Conservation (phyloP, 2,329 filamentous ascomycete genomes). For the Aurifilum marmelostoma region DNA sequence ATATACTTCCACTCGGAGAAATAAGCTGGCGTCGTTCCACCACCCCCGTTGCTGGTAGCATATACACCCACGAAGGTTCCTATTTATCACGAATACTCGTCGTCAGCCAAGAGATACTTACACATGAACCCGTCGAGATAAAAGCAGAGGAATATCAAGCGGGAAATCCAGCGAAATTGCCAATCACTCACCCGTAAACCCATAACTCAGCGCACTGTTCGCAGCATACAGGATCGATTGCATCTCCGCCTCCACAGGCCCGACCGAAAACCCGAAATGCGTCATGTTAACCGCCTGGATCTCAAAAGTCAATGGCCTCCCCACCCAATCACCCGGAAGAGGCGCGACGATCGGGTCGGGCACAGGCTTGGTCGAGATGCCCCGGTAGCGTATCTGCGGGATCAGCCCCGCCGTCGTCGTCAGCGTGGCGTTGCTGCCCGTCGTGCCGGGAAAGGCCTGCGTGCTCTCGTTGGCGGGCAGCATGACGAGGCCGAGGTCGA, state of each 20-base stretch:
- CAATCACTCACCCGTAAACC: slow-evolving; percentile 43
- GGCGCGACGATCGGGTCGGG: slow-evolving; percentile 42
- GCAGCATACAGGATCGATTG: slow-evolving; percentile 39
- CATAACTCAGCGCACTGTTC: slow-evolving; percentile 45
- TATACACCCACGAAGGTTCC: slow-evolving; percentile 56
- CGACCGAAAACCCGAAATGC: slow-evolving; percentile 47
- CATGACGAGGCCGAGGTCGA: slow-evolving; percentile 49
- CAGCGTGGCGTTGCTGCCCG: slow-evolving; percentile 8
- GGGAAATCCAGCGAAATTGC: too few species aligned
- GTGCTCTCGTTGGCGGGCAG: slow-evolving; percentile 38
- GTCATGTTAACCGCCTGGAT: slow-evolving; percentile 50
- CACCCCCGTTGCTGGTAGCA: slow-evolving; percentile 54
- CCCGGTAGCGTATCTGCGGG: slow-evolving; percentile 50
- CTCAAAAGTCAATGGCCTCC: slow-evolving; percentile 42
- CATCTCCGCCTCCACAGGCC: slow-evolving; percentile 39
- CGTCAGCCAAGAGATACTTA: neutral
- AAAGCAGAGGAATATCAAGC: neutral
- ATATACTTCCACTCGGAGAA: slow-evolving; percentile 52
- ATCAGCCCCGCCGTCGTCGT: slow-evolving; percentile 32
- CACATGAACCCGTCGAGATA: neutral
- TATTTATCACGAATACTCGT: slow-evolving; percentile 18
- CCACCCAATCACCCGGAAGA: slow-evolving; percentile 45
- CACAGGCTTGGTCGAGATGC: slow-evolving; percentile 45
- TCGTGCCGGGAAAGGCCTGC: slow-evolving; percentile 30
- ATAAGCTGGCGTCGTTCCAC: slow-evolving; percentile 48